Evolutionary conservation across 73 alveolate species (phyloP), one percentile per base, ranked within the genome.

Genomic region (Paraurostyla sp.): DNA sequence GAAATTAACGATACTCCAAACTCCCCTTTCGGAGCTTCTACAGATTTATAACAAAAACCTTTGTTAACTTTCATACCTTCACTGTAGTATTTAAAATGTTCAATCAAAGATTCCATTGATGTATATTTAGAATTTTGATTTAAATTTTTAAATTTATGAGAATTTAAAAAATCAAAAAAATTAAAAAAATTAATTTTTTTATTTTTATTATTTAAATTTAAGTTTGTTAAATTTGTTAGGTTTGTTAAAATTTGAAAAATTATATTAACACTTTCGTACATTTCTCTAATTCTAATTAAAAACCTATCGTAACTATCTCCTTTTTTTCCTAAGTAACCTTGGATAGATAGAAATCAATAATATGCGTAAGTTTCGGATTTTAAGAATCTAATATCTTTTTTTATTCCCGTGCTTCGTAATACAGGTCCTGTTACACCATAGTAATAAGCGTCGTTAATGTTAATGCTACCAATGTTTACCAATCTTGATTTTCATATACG

Each of bases 11-110:
- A 20, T 13, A 75, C 89, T 13, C 93, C 93, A 33, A 85, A 85
- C 30, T 85, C 93, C 0, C 93, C 93, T 75, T 85, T 85, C 0
- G 93, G 93, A 15, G 93, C 93, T 52, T 85, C 93, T 33, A 85
- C 75, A 18, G 89, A 82, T 73, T 40, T 1, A 27, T 85, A 85
- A 20, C 20, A 23, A 75, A 48, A 73, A 30, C 89, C 89, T 73
- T 38, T 45, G 22, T 88, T 88, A 23, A 85, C 49, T 0, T 35
- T 71, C 0, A 71, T 0, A 46, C 93, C 93, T 41, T 85, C 93
- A 40, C 89, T 85, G 42, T 73, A 85, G 50, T 73, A n/a, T 75
- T 85, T 85, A 85, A 85, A 85, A 36, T 85, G 93, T 4, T 71
- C 43, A 51, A 85, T 85, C 25, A 85, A 38, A 4, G 36, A 11